Conservation (phyloP, 148 eudicot species). For the Amaranthus cruentus region DNA sequence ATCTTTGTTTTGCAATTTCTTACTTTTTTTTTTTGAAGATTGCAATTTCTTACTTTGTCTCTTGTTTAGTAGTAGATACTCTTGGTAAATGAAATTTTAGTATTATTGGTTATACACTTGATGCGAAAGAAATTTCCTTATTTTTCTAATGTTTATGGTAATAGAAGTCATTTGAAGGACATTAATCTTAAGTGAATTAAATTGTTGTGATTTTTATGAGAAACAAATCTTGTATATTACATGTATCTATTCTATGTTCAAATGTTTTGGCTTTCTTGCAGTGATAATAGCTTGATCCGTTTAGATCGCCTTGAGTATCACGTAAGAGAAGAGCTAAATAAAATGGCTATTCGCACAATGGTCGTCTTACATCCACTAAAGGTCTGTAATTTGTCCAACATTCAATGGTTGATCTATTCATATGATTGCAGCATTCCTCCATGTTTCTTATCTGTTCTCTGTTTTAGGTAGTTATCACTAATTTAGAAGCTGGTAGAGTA, state of each 20-base stretch:
- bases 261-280: conserved; percentile 31
- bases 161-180: too few relatives aligned
- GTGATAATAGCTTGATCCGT: conserved; percentile 75
- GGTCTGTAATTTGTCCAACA: conserved; percentile 38
- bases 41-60: too few relatives aligned
- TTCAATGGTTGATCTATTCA: not conserved
- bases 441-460: conserved; percentile 15
- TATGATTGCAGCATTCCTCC: not conserved
- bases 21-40: too few relatives aligned
- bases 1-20: not conserved
- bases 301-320: conserved; percentile 79
- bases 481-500: conserved; percentile 60
- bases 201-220: not conserved
- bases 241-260: not conserved
- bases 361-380: conserved; percentile 84
- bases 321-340: conserved; percentile 86
- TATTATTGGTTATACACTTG: too few relatives aligned
- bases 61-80: too few relatives aligned
- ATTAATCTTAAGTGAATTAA: too few relatives aligned
- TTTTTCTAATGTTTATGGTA: too few relatives aligned
- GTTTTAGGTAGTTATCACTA: conserved; percentile 80
- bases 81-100: too few relatives aligned
- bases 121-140: too few relatives aligned
- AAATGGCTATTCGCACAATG: conserved; percentile 71
- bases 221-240: not conserved